phyloP scores from a whole-genome alignment of 1,284 basidiomycete species.

The Lignosus rhinocerotis region DNA sequence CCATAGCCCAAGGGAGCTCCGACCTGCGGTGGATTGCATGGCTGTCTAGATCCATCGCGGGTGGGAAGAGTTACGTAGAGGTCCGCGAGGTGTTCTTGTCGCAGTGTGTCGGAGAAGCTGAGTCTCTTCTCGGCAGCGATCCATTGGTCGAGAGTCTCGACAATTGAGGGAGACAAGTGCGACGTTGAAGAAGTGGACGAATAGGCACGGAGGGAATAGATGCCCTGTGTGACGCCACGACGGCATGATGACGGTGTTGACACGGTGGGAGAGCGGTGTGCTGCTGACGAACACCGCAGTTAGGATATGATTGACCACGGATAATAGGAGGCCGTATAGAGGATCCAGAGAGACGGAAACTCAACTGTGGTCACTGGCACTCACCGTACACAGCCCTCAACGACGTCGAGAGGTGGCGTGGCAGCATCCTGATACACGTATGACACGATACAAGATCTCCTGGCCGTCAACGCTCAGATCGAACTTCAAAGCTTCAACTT shows the following conservation, averaged over 20 bases:
- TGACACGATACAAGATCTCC: constrained; percentile 5
- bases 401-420: constrained; percentile 3
- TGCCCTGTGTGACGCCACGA: constrained; percentile 17
- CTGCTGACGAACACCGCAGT: constrained; percentile 15
- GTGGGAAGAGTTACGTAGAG: constrained; percentile 73
- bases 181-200: constrained; percentile 18
- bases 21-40: constrained; percentile 38
- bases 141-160: constrained; percentile 50
- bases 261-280: constrained; percentile 20
- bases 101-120: constrained; percentile 45
- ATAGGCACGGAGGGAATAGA: constrained; percentile 18
- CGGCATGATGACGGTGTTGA: constrained; percentile 4
- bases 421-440: constrained; percentile 18
- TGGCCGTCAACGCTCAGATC: neutral
- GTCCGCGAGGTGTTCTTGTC: constrained; percentile 54
- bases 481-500: neutral
- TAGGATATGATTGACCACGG: constrained; percentile 11
- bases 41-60: constrained; percentile 49
- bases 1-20: constrained; percentile 56
- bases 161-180: constrained; percentile 14
- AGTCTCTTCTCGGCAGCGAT: constrained; percentile 45
- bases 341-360: constrained; percentile 4
- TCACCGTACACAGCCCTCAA: constrained; percentile 9
- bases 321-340: constrained; percentile 10
- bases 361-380: neutral